Percentiles rank a stretch among this genome's conserved stretches.
Evolutionary conservation across 768 basidiomycete species (phyloP).

Genomic region (Kwoniella mangroviensis): DNA sequence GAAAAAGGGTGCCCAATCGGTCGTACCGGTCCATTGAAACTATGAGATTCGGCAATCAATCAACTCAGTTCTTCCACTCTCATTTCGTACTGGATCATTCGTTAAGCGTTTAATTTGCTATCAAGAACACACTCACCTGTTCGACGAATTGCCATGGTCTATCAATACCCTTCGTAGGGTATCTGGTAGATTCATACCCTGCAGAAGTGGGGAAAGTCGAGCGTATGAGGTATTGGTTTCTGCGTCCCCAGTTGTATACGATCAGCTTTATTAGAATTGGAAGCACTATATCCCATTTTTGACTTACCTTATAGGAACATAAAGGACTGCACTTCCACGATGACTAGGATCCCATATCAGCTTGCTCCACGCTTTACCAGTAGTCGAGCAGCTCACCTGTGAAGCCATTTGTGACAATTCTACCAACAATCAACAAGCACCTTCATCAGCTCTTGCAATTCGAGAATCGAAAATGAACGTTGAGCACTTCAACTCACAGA

Average conservation of each 20-base stretch:
- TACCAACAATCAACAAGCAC: constrained; percentile 45
- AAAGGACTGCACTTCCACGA: constrained; percentile 71
- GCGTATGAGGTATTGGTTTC: constrained; percentile 50
- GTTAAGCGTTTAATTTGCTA: no score
- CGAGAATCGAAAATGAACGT: no score
- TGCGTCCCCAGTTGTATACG: background rate
- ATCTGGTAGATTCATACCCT: constrained; percentile 47
- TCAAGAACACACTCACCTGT: constrained; percentile 32
- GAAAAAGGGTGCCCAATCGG: constrained; percentile 50
- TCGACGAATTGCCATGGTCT: constrained; percentile 37
- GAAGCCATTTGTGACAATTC: constrained; percentile 89
- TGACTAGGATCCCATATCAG: constrained; percentile 50
- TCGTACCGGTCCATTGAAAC: constrained; percentile 53
- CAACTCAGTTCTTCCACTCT: no score
- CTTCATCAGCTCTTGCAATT: background rate
- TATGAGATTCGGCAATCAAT: constrained; percentile 7
- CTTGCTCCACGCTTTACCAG: background rate
- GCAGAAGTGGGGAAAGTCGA: constrained; percentile 47
- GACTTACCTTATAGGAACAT: constrained; percentile 69
- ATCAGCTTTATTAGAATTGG: no score
- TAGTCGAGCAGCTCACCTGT: constrained; percentile 39
- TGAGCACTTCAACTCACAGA: constrained; percentile 62
- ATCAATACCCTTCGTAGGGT: constrained; percentile 33
- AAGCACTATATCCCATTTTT: no score
- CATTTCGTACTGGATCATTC: no score